Conservation (phyloP, 805 yeast species). For the Maudiozyma pseudohumilis region DNA sequence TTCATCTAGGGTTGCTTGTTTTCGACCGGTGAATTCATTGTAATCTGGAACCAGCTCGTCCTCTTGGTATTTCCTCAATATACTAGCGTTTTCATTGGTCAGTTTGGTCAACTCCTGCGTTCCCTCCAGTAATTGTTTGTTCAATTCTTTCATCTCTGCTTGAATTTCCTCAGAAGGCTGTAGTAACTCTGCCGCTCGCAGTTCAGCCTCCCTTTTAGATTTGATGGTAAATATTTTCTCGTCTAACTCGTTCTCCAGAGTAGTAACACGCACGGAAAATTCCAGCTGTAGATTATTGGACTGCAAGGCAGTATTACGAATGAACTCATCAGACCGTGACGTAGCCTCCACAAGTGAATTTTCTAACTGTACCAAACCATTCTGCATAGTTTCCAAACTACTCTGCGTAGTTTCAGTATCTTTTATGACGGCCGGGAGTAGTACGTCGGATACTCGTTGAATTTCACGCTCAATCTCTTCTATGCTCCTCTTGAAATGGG, state of each 20-base stretch:
- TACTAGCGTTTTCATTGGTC: constrained; percentile 9
- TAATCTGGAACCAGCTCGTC: constrained; percentile 15
- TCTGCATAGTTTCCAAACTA: constrained; percentile 7
- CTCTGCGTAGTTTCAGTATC: constrained; percentile 14
- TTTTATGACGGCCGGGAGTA: constrained; percentile 19
- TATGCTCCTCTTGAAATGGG: constrained; percentile 21
- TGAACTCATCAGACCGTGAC: constrained; percentile 13
- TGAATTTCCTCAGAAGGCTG: constrained; percentile 26
- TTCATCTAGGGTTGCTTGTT: no score
- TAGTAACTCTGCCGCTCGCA: constrained; percentile 19
- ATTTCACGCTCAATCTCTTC: constrained; percentile 21
- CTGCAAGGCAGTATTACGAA: constrained; percentile 14
- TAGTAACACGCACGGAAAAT: constrained; percentile 17
- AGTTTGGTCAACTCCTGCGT: constrained; percentile 9
- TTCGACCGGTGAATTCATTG: constrained; percentile 13
- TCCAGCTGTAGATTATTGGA: constrained; percentile 15
- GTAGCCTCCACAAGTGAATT: constrained; percentile 13
- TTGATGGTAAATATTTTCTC: constrained; percentile 11
- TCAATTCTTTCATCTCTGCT: constrained; percentile 22
- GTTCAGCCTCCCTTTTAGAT: constrained; percentile 15
- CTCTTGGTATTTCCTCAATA: constrained; percentile 7
- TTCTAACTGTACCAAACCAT: constrained; percentile 6
- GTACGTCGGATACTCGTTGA: constrained; percentile 10
- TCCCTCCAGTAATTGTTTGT: constrained; percentile 16
- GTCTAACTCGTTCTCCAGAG: constrained; percentile 17